phyloP scores from a whole-genome alignment of 2,329 filamentous ascomycete genomes.

The Ceratocystiopsis sp. region DNA sequence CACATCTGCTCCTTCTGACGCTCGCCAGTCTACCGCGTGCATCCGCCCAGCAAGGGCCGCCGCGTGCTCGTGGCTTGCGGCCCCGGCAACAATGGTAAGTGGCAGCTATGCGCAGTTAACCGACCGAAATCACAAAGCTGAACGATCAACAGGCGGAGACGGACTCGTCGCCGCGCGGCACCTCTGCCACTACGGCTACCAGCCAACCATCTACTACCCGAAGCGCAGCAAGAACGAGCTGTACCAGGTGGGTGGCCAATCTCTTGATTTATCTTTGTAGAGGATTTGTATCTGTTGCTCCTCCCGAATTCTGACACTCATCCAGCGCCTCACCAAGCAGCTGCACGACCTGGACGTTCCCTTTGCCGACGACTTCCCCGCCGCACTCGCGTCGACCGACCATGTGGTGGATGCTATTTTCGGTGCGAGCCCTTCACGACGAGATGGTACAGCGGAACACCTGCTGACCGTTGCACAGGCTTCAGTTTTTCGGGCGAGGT shows the following conservation, averaged over 20 bases:
- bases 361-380: slow-evolving; percentile 64
- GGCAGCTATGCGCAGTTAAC: no score
- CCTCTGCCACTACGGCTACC: slow-evolving; percentile 80
- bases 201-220: slow-evolving; percentile 78
- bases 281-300: no score
- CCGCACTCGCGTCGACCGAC: slow-evolving; percentile 50
- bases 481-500: slow-evolving; percentile 90
- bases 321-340: slow-evolving; percentile 64
- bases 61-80: slow-evolving; percentile 80
- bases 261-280: slow-evolving; percentile 9
- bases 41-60: slow-evolving; percentile 54
- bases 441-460: no score
- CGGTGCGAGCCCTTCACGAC: no score
- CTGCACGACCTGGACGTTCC: slow-evolving; percentile 67
- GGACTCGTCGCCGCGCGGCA: slow-evolving; percentile 89
- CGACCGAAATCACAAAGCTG: no score
- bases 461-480: slow-evolving; percentile 25
- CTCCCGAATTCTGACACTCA: no score
- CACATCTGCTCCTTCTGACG: neutral
- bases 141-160: slow-evolving; percentile 55
- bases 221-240: slow-evolving; percentile 83
- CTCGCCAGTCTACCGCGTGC: slow-evolving; percentile 60
- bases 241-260: slow-evolving; percentile 44
- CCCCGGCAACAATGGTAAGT: slow-evolving; percentile 53
- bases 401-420: slow-evolving; percentile 90